A percentile compares a stretch with the other conserved stretches of the same genome.
Evolutionary conservation across 2,329 filamentous ascomycete genomes (phyloP).

Genomic region (Oidium heveae): DNA sequence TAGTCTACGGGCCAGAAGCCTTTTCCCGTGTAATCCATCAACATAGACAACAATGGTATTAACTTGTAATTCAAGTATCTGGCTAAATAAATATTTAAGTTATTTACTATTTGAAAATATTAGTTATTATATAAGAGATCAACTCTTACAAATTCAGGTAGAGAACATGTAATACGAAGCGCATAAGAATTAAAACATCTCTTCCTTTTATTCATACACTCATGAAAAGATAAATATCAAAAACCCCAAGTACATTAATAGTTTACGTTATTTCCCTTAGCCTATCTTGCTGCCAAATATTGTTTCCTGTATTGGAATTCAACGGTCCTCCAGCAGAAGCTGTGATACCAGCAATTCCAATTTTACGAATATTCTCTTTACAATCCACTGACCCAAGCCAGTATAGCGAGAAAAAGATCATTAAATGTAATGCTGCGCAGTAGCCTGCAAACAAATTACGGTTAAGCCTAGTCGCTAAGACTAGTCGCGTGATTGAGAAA

Average conservation of each 20-base stretch:
- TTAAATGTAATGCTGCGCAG: conserved; percentile 63
- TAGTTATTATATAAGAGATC: too few relatives aligned
- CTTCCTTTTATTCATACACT: too few relatives aligned
- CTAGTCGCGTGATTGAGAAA: conserved; percentile 73
- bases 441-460: conserved; percentile 87
- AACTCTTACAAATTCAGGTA: too few relatives aligned
- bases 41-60: too few relatives aligned
- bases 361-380: conserved; percentile 19
- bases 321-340: background rate
- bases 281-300: background rate
- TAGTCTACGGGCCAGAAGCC: too few relatives aligned
- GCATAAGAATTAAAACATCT: too few relatives aligned
- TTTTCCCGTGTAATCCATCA: too few relatives aligned
- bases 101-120: too few relatives aligned
- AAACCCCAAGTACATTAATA: background rate
- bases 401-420: conserved; percentile 73
- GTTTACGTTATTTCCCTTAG: background rate
- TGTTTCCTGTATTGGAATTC: background rate
- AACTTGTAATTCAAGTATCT: too few relatives aligned
- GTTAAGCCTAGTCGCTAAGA: conserved; percentile 71
- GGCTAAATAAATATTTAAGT: too few relatives aligned
- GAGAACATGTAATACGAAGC: too few relatives aligned
- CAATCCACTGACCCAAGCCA: conserved; percentile 51
- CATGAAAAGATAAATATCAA: too few relatives aligned
- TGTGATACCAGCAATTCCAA: conserved; percentile 19